These are phyloP conservation scores for Sarocladium brachiariae DNA, from an alignment of 2,329 filamentous ascomycete species.

Conservation along the genomic window DNA sequence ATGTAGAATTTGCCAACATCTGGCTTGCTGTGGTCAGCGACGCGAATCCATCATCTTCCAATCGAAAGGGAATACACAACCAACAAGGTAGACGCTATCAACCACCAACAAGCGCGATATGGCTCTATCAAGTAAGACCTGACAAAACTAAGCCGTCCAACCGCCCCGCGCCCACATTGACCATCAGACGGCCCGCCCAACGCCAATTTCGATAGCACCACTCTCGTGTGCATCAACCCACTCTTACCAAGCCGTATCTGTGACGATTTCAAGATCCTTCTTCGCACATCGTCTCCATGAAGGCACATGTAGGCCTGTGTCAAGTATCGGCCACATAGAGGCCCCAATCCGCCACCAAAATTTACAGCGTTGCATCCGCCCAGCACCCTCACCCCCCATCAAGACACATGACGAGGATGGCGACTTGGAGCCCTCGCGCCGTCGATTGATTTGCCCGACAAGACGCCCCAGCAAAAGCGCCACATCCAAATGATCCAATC, in stretches of 20 bases:
- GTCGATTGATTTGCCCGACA: slow-evolving; percentile 8
- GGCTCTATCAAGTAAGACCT: slow-evolving; percentile 1
- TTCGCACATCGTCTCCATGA: neutral
- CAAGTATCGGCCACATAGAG: no score
- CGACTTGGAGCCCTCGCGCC: no score
- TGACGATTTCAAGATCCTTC: slow-evolving; percentile 3
- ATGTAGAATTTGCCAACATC: neutral
- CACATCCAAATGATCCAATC: slow-evolving; percentile 9
- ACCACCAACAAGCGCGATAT: neutral
- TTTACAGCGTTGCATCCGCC: slow-evolving; percentile 4
- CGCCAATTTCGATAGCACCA: slow-evolving; percentile 6
- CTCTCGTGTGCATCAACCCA: neutral
- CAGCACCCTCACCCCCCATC: slow-evolving; percentile 1
- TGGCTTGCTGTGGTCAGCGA: neutral
- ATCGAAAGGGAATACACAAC: neutral
- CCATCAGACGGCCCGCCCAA: slow-evolving; percentile 7
- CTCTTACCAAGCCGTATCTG: neutral
- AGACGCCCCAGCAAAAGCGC: neutral
- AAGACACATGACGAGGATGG: no score
- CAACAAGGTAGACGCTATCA: slow-evolving; percentile 1
- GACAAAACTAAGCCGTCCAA: neutral
- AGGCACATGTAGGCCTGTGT: neutral
- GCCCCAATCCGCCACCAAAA: neutral
- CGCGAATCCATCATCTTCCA: neutral
- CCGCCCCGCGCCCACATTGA: slow-evolving; percentile 2